Evolutionary conservation across 139 green algal species (phyloP), one percentile per base, ranked within the genome.

Genomic region (Coelastrella sp.): DNA sequence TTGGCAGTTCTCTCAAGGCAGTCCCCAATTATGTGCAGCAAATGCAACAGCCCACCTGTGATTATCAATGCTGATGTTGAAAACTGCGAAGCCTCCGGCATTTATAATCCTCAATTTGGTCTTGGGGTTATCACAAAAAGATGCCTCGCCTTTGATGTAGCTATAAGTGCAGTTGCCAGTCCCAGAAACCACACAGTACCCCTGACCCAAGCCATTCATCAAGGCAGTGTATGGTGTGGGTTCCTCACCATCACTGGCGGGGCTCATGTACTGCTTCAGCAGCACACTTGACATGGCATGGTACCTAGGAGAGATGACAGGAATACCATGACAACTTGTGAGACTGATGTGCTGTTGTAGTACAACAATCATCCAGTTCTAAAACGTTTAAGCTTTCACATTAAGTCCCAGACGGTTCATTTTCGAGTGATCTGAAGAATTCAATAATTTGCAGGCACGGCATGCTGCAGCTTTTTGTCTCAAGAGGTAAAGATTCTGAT

Each of bases 51-150:
- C 78, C 9, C 78, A 84, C 78, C 78, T 84, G 78, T 84, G 78
- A 49, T 84, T 70, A 56, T 84, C 78, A 59, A 84, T 66, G 56
- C 78, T 84, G 78, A 84, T 68, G 78, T 84, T 84, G 78, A 84
- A 84, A 19, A 24, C 49, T 12, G 49, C 78, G 66, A 68, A 84
- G 27, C 27, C 27, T 14, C 15, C 35, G 10, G 56, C 56, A 59
- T 84, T 84, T 10, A 84, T 84, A 14, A 84, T 15, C 56, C 78
- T 58, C 78, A 84, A 15, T 49, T 68, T 84, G 8, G 78, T 84
- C 78, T 84, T 84, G 56, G 78, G 78, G 15, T 84, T 59, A 15
- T 66, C 56, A 59, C 78, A 84, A 1, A 27, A 27, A 6, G 27
- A 65, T 20, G 49, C 78, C 9, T 27, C 56, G 35, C 49, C 78